Evolutionary conservation across 176 grass and related monocot genomes (phyloP).

Genomic region (Raddia distichophylla): DNA sequence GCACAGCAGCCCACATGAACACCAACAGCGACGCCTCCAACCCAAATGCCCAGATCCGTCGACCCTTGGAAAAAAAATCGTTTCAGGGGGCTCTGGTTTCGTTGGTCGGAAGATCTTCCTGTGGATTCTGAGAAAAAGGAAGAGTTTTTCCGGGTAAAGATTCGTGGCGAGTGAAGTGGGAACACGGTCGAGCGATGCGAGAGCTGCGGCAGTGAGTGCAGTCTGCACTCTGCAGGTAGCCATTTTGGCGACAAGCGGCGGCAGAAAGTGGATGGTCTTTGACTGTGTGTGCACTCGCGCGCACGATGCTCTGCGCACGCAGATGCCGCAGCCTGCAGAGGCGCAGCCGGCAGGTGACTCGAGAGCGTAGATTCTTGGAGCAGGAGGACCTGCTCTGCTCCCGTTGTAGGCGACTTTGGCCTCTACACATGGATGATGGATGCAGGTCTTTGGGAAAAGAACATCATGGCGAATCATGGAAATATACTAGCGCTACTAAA

Average conservation of each 20-base stretch:
- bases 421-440: background rate
- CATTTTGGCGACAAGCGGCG: slow-evolving; percentile 9
- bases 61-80: background rate
- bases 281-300: slow-evolving; percentile 3
- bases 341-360: background rate
- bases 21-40: slow-evolving; percentile 26
- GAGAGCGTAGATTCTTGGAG: slow-evolving; percentile 19
- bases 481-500: too few relatives aligned
- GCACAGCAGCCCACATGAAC: slow-evolving; percentile 22
- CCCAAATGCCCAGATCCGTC: background rate
- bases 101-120: slow-evolving; percentile 28
- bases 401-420: background rate
- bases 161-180: too few relatives aligned
- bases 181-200: too few relatives aligned
- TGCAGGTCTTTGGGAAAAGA: too few relatives aligned
- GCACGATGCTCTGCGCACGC: background rate
- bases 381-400: background rate
- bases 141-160: too few relatives aligned
- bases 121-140: background rate
- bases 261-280: slow-evolving; percentile 7
- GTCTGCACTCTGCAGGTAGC: background rate
- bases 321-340: background rate
- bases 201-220: background rate
- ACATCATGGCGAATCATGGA: too few relatives aligned
- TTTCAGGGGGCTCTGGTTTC: background rate